phyloP scores from a whole-genome alignment of 139 green algal species.

The Picocystis salinarum region DNA sequence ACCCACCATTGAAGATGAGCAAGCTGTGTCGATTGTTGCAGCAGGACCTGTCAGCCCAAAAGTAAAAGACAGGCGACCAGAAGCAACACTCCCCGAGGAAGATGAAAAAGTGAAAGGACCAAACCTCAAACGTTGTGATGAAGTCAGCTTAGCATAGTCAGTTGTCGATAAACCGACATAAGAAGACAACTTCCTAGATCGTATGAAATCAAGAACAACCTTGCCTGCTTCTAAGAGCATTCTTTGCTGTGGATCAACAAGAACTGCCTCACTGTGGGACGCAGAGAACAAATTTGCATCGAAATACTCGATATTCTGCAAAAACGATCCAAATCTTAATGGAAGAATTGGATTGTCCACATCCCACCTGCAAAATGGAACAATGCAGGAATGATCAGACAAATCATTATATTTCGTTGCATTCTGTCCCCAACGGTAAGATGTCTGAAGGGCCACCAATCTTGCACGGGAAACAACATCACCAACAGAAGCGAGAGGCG shows the following conservation, averaged over 20 bases:
- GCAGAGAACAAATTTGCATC: constrained; percentile 2
- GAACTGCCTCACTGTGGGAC: constrained; percentile 1
- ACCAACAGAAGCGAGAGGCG: no score
- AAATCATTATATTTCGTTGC: no score
- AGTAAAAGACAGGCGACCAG: constrained; percentile 2
- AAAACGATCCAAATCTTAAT: constrained; percentile 35
- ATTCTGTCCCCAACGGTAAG: constrained; percentile 1
- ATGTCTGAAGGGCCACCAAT: background rate
- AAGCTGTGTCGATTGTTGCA: constrained; percentile 33
- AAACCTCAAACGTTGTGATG: background rate
- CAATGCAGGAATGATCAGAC: no score
- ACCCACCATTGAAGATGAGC: constrained; percentile 29
- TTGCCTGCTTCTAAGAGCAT: background rate
- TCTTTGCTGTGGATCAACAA: constrained; percentile 7
- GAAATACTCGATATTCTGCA: constrained; percentile 8
- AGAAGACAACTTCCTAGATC: background rate
- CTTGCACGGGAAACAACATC: no score
- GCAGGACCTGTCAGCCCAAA: constrained; percentile 16
- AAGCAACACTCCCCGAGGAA: constrained; percentile 4
- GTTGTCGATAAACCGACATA: constrained; percentile 11
- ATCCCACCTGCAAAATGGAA: constrained; percentile 1
- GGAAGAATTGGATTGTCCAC: constrained; percentile 2
- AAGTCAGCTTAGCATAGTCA: constrained; percentile 6
- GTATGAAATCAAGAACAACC: background rate
- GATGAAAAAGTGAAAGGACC: constrained; percentile 4